Evolutionary conservation across 2,329 filamentous ascomycete species (phyloP).

Genomic region (Xylaria sp.): DNA sequence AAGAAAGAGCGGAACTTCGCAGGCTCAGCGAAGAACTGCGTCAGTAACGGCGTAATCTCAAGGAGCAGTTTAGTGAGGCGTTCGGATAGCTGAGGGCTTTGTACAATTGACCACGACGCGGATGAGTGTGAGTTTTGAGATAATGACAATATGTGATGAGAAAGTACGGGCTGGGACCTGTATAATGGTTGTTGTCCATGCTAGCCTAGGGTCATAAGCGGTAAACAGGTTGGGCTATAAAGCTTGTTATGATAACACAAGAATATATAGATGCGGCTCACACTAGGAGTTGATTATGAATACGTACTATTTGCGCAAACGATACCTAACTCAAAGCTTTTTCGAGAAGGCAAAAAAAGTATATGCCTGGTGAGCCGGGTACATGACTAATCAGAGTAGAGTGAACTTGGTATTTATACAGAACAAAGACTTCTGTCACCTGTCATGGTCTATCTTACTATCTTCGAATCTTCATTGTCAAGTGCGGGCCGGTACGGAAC

Average conservation of each 20-base stretch:
- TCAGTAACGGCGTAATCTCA: constrained; percentile 39
- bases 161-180: background rate
- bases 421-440: background rate
- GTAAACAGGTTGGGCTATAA: background rate
- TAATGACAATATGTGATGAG: constrained; percentile 18
- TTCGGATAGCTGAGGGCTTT: constrained; percentile 12
- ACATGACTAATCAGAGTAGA: no score
- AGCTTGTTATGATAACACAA: background rate
- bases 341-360: background rate
- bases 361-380: no score
- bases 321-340: constrained; percentile 1
- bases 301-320: background rate
- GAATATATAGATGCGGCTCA: background rate
- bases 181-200: constrained; percentile 14
- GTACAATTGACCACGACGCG: constrained; percentile 21
- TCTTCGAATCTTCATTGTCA: background rate
- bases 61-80: background rate
- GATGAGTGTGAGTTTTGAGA: constrained; percentile 8
- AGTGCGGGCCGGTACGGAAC: background rate
- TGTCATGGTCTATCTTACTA: background rate
- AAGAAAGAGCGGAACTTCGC: constrained; percentile 40
- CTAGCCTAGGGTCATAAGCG: background rate
- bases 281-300: background rate
- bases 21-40: constrained; percentile 42
- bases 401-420: background rate